Conservation (phyloP, 768 basidiomycete species). For the Myochromella boudieri region DNA sequence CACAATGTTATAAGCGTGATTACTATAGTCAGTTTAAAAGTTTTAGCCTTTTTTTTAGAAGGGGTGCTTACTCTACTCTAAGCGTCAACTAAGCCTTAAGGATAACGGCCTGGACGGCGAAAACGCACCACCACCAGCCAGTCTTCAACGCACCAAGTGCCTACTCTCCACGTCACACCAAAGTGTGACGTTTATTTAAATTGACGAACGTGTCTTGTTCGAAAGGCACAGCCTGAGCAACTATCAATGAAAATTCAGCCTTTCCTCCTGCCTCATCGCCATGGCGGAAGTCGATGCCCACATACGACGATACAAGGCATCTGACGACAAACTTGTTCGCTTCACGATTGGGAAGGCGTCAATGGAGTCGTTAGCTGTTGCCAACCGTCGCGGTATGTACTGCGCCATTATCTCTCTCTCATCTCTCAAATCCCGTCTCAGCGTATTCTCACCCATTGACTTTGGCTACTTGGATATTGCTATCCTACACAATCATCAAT, state of each 20-base stretch:
- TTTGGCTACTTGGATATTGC: slow-evolving; percentile 57
- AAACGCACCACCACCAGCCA: neutral
- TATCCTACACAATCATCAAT: slow-evolving; percentile 60
- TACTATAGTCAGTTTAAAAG: too few relatives aligned
- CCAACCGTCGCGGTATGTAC: slow-evolving; percentile 58
- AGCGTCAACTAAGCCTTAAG: too few relatives aligned
- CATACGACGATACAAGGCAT: slow-evolving; percentile 51
- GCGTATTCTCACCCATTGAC: slow-evolving; percentile 60
- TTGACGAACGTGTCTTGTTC: slow-evolving; percentile 5
- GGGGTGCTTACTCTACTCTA: too few relatives aligned
- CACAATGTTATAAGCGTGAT: too few relatives aligned
- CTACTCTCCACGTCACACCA: too few relatives aligned
- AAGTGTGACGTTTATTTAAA: too few relatives aligned
- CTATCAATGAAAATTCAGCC: slow-evolving; percentile 2
- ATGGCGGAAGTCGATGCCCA: slow-evolving; percentile 44
- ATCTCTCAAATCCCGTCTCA: too few relatives aligned
- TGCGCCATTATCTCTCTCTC: neutral
- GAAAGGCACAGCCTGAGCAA: neutral
- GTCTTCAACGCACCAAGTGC: too few relatives aligned
- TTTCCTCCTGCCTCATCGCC: slow-evolving; percentile 1
- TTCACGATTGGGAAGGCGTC: slow-evolving; percentile 65
- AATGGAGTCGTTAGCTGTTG: slow-evolving; percentile 67
- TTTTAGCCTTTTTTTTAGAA: too few relatives aligned
- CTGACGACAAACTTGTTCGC: slow-evolving; percentile 60
- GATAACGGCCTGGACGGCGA: neutral